Evolutionary conservation across 2,329 filamentous ascomycete species (phyloP).

Genomic region (Neopestalotiopsis sp.): DNA sequence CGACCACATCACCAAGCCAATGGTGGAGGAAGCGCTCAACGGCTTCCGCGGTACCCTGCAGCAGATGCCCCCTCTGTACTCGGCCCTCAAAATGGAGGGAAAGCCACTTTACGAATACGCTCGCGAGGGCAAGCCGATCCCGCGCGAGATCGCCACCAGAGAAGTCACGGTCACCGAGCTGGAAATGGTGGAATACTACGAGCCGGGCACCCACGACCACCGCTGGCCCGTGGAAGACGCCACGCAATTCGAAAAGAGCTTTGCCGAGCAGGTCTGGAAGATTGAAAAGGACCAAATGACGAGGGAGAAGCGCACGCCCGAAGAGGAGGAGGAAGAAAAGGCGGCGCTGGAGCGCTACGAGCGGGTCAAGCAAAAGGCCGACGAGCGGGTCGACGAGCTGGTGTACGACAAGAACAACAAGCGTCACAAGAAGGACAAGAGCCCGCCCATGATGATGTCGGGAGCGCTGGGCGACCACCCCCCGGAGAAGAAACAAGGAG

Average conservation of each 20-base stretch:
- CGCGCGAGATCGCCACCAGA: constrained; percentile 81
- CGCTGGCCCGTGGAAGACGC: constrained; percentile 83
- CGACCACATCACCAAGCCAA: constrained; percentile 79
- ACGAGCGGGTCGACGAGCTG: constrained; percentile 62
- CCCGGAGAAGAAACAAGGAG: constrained; percentile 45
- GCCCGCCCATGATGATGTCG: constrained; percentile 58
- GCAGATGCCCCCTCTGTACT: constrained; percentile 92
- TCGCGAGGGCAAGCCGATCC: constrained; percentile 84
- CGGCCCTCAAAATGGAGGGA: constrained; percentile 89
- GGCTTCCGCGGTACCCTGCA: constrained; percentile 82
- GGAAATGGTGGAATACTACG: constrained; percentile 84
- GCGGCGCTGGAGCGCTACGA: constrained; percentile 62
- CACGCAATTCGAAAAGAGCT: constrained; percentile 73
- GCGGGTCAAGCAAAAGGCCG: constrained; percentile 62
- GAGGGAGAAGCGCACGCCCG: constrained; percentile 54
- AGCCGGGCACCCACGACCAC: constrained; percentile 80
- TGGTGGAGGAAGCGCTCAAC: constrained; percentile 77
- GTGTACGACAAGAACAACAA: constrained; percentile 56
- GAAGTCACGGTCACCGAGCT: constrained; percentile 79
- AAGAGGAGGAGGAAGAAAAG: constrained; percentile 61
- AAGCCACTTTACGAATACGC: constrained; percentile 97
- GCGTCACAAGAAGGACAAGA: constrained; percentile 42
- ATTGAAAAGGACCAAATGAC: constrained; percentile 62
- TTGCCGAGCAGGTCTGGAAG: constrained; percentile 75
- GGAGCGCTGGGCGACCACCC: constrained; percentile 60